Percentiles rank a stretch among this genome's conserved stretches.
These are phyloP conservation scores for Candida maris DNA, from an alignment of 805 yeast species.

Conservation along the genomic window DNA sequence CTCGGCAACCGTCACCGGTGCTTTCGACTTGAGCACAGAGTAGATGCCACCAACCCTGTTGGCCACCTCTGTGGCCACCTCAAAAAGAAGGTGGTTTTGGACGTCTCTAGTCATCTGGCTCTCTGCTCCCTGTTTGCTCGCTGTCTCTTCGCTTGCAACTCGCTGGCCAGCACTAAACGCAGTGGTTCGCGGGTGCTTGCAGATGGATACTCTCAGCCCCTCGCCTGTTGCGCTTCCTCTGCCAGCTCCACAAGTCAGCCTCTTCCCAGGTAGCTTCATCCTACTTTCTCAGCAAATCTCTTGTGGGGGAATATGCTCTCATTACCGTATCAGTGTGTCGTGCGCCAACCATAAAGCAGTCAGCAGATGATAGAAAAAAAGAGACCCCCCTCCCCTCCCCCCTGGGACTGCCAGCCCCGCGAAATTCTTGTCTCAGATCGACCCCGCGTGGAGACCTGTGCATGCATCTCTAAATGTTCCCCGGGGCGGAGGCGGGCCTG, in stretches of 20 bases:
- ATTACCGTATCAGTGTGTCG: slow-evolving; percentile 1
- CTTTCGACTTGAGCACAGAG: slow-evolving; percentile 93
- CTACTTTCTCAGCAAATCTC: neutral
- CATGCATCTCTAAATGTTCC: no score
- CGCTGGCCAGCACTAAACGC: no score
- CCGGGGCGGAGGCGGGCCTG: no score
- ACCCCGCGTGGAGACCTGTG: no score
- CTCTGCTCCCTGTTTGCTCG: no score
- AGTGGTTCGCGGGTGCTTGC: no score
- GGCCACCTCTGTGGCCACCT: slow-evolving; percentile 96
- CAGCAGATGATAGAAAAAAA: no score
- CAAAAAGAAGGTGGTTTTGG: slow-evolving; percentile 81
- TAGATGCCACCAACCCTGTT: slow-evolving; percentile 97
- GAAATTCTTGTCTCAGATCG: no score
- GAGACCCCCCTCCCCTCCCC: neutral
- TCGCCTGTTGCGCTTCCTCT: no score
- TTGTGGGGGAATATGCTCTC: neutral
- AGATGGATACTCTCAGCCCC: no score
- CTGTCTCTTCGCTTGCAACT: no score
- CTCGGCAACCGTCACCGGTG: slow-evolving; percentile 93
- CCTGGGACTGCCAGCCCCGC: neutral
- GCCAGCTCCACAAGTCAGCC: no score
- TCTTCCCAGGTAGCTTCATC: neutral
- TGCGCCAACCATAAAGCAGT: neutral
- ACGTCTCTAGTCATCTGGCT: slow-evolving; percentile 89